phyloP scores from a whole-genome alignment of 2,329 filamentous ascomycete species.

The Chaetomium sp. region DNA sequence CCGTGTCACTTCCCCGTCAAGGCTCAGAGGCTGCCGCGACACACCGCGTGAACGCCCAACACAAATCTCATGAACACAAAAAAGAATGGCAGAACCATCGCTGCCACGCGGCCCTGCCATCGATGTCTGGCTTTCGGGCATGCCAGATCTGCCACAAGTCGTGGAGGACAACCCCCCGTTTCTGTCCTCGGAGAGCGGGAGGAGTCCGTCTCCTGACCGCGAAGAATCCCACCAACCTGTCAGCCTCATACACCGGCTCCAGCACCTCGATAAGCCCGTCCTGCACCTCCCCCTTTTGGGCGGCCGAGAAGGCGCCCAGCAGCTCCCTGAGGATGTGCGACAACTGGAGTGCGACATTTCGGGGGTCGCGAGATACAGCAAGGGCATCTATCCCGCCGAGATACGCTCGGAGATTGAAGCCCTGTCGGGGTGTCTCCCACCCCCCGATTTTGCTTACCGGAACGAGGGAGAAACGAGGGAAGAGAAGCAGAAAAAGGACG shows the following conservation, averaged over 20 bases:
- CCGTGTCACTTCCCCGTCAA: too few relatives aligned
- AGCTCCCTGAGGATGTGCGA: slow-evolving; percentile 6
- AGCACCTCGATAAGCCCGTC: slow-evolving; percentile 10
- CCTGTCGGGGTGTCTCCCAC: background rate
- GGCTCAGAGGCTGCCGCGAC: too few relatives aligned
- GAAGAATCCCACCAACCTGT: slow-evolving; percentile 1
- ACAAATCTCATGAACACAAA: too few relatives aligned
- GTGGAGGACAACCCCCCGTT: too few relatives aligned
- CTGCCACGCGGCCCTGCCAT: too few relatives aligned
- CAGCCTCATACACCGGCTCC: slow-evolving; percentile 6
- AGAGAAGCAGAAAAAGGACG: background rate
- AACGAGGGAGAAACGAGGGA: background rate
- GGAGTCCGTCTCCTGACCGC: slow-evolving; percentile 1
- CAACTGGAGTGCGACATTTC: slow-evolving; percentile 3
- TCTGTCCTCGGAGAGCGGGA: too few relatives aligned
- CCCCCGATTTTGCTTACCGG: slow-evolving; percentile 1
- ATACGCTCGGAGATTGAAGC: slow-evolving; percentile 9
- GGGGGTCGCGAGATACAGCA: background rate
- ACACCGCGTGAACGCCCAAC: too few relatives aligned
- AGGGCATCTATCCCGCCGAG: slow-evolving; percentile 10
- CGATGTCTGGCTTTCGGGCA: too few relatives aligned
- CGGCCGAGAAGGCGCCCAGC: background rate
- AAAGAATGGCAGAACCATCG: too few relatives aligned
- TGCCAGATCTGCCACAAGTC: too few relatives aligned
- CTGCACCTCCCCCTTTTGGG: slow-evolving; percentile 1